Conservation (phyloP, 768 basidiomycete genomes). For the Kwoniella botswanensis region DNA sequence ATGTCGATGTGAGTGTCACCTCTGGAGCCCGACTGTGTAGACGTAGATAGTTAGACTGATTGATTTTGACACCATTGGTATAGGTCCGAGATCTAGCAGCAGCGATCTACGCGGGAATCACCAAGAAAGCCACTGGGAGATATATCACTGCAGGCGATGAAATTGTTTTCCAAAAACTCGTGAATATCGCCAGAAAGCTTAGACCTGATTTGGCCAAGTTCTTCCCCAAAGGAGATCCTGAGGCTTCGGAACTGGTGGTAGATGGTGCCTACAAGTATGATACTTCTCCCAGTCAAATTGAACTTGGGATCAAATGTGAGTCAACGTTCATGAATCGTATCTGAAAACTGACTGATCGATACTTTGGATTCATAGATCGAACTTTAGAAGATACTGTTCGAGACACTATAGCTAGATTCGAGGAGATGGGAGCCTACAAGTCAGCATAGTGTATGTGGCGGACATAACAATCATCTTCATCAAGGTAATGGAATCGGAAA, state of each 20-base stretch:
- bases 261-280: slow-evolving; percentile 19
- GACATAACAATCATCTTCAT: too few species aligned
- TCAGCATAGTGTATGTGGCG: neutral
- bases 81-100: slow-evolving; percentile 26
- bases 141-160: slow-evolving; percentile 11
- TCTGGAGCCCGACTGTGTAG: too few species aligned
- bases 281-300: slow-evolving; percentile 16
- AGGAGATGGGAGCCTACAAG: slow-evolving; percentile 20
- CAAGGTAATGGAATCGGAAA: too few species aligned
- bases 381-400: slow-evolving; percentile 21
- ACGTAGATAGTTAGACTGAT: too few species aligned
- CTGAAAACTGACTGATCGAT: neutral
- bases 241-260: neutral
- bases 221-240: slow-evolving; percentile 15
- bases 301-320: slow-evolving; percentile 24
- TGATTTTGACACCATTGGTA: too few species aligned
- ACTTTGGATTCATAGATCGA: slow-evolving; percentile 7
- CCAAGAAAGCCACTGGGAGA: slow-evolving; percentile 18
- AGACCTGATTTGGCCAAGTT: slow-evolving; percentile 23
- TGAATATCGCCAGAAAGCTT: slow-evolving; percentile 11
- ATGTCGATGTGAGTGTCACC: slow-evolving; percentile 27
- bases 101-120: slow-evolving; percentile 16
- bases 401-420: slow-evolving; percentile 16
- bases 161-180: slow-evolving; percentile 2
- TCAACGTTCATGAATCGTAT: neutral